These are phyloP conservation scores for Wickerhamomyces silvicola DNA, from an alignment of 805 yeast genomes.

Conservation along the genomic window DNA sequence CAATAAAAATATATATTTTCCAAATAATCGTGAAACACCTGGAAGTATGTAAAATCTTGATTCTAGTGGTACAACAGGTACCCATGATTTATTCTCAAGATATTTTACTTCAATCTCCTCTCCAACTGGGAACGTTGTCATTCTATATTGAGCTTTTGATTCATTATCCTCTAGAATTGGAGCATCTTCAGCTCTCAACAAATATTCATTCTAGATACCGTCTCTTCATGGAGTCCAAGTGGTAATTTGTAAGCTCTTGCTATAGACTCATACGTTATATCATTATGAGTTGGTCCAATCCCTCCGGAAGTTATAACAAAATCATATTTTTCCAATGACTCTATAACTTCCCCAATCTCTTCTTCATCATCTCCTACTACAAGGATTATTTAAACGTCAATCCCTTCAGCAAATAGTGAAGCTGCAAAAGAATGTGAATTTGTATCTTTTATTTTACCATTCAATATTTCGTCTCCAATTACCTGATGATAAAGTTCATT, in stretches of 20 bases:
- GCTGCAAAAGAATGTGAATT: conserved; percentile 70
- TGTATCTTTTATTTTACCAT: conserved; percentile 77
- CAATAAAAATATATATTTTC: conserved; percentile 42
- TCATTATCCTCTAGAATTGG: conserved; percentile 35
- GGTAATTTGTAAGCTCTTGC: conserved; percentile 56
- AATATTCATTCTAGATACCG: conserved; percentile 54
- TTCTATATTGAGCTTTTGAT: conserved; percentile 55
- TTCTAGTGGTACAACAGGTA: conserved; percentile 70
- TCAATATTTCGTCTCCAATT: conserved; percentile 85
- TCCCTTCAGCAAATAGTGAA: conserved; percentile 60
- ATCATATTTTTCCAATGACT: conserved; percentile 46
- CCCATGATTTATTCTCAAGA: conserved; percentile 61
- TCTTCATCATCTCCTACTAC: conserved; percentile 73
- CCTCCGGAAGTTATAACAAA: conserved; percentile 40
- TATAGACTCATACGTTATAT: conserved; percentile 73
- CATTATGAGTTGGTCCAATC: conserved; percentile 90
- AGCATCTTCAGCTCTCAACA: conserved; percentile 34
- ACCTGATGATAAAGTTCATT: no score
- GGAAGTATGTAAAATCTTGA: conserved; percentile 67
- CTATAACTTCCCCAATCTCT: conserved; percentile 54
- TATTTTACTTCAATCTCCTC: conserved; percentile 39
- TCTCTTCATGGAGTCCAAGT: conserved; percentile 45
- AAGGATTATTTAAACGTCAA: conserved; percentile 57
- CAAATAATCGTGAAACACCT: conserved; percentile 76
- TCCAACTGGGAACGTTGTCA: conserved; percentile 68